A percentile compares a stretch with the other conserved stretches of the same genome.
Evolutionary conservation across 148 eudicot genomes (phyloP).

Genomic region (Cornus kousa): DNA sequence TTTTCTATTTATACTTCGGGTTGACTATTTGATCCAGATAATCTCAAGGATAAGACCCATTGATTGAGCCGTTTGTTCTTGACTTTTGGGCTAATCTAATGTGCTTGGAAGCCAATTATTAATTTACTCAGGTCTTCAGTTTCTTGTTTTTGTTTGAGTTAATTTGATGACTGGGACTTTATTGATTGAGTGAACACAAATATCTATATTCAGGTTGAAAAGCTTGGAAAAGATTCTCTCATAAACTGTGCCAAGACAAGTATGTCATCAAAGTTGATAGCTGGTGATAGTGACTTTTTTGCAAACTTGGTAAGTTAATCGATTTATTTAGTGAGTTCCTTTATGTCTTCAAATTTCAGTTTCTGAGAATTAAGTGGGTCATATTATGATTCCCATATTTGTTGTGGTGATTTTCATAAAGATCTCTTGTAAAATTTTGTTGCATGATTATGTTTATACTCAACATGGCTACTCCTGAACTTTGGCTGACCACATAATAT

Average conservation of each 20-base stretch:
- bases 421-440: background rate
- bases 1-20: background rate
- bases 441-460: background rate
- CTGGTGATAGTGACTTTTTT: conserved; percentile 82
- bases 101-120: background rate
- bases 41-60: background rate
- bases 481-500: background rate
- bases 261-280: conserved; percentile 91
- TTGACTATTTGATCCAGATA: background rate
- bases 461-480: background rate
- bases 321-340: background rate
- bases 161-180: background rate
- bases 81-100: background rate
- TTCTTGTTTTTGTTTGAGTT: background rate
- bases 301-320: conserved; percentile 62
- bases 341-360: background rate
- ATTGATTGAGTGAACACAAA: background rate
- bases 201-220: conserved; percentile 62
- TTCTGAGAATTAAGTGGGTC: background rate
- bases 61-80: background rate
- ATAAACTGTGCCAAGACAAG: conserved; percentile 95
- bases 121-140: background rate
- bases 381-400: background rate
- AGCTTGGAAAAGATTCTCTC: conserved; percentile 89
- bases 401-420: background rate